A percentile compares a stretch with the other conserved stretches of the same genome.
Evolutionary conservation across 495 filamentous ascomycete species (phyloP).

Genomic region (Cudoniella acicularis): DNA sequence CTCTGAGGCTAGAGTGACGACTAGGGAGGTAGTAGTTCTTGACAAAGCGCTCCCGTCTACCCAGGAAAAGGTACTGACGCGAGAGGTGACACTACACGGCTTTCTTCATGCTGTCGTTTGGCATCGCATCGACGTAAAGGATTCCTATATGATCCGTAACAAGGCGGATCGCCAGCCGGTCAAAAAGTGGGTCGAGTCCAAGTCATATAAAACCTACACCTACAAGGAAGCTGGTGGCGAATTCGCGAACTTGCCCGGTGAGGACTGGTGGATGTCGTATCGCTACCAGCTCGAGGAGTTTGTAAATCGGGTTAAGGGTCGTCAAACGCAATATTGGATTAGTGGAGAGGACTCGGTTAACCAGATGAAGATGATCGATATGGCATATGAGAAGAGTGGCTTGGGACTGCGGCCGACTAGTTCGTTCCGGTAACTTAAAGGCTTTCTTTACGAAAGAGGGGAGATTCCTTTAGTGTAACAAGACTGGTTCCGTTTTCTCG

Average conservation of each 20-base stretch:
- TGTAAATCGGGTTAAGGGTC: conserved; percentile 46
- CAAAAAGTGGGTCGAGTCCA: conserved; percentile 40
- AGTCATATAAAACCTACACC: conserved; percentile 43
- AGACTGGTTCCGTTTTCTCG: too few species aligned
- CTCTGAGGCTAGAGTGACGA: too few species aligned
- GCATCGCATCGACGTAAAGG: conserved; percentile 51
- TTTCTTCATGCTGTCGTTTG: conserved; percentile 34
- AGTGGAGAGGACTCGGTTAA: conserved; percentile 43
- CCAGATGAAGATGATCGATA: conserved; percentile 51
- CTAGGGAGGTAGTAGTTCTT: conserved; percentile 24
- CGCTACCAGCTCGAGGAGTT: conserved; percentile 54
- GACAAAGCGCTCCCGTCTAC: conserved; percentile 25
- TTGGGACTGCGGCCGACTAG: too few species aligned
- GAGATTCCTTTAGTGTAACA: too few species aligned
- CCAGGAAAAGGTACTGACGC: conserved; percentile 33
- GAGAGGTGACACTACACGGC: conserved; percentile 41
- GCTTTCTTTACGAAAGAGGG: too few species aligned
- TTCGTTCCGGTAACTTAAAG: too few species aligned
- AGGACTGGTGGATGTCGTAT: conserved; percentile 48
- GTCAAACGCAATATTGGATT: conserved; percentile 43
- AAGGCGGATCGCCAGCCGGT: conserved; percentile 14
- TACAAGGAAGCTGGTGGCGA: conserved; percentile 29
- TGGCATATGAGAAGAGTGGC: conserved; percentile 45
- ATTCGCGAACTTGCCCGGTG: conserved; percentile 30
- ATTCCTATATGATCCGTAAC: conserved; percentile 24